These are phyloP conservation scores for Wickerhamia fluorescens DNA, from an alignment of 805 yeast genomes.

Conservation along the genomic window DNA sequence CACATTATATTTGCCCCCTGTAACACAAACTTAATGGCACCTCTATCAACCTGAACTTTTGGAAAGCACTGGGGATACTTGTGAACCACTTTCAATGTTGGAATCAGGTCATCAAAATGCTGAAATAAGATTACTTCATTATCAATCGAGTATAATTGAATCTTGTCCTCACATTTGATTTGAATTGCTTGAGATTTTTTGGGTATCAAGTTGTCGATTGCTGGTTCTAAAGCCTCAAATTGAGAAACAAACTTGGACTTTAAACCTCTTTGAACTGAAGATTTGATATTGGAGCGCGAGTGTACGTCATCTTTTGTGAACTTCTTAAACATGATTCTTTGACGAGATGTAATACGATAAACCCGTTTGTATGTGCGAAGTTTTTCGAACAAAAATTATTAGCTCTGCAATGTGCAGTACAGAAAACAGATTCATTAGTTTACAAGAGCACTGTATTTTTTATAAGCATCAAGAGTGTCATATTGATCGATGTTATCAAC, in stretches of 20 bases:
- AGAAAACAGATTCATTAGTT: background rate
- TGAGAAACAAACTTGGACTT: constrained; percentile 66
- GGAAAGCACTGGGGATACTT: constrained; percentile 82
- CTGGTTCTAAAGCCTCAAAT: constrained; percentile 68
- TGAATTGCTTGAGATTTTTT: constrained; percentile 77
- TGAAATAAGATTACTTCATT: constrained; percentile 72
- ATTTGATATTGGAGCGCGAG: constrained; percentile 84
- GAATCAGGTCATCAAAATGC: constrained; percentile 73
- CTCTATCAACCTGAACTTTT: constrained; percentile 83
- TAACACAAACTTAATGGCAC: constrained; percentile 92
- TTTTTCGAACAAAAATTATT: too few species aligned
- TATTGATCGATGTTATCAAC: too few species aligned
- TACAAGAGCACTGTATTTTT: too few species aligned
- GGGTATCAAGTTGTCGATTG: constrained; percentile 77
- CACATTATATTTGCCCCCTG: constrained; percentile 97
- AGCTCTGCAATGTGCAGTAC: constrained; percentile 2
- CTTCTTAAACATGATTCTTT: constrained; percentile 55
- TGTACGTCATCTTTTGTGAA: constrained; percentile 84
- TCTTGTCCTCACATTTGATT: constrained; percentile 84
- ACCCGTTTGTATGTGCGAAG: too few species aligned
- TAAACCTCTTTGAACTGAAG: constrained; percentile 89
- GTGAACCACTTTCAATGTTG: constrained; percentile 69
- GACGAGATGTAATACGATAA: too few species aligned
- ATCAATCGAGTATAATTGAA: constrained; percentile 69
- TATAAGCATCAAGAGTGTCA: too few species aligned